These are phyloP conservation scores for Botryotinia convoluta DNA, from an alignment of 2,329 filamentous ascomycete genomes.

Conservation along the genomic window DNA sequence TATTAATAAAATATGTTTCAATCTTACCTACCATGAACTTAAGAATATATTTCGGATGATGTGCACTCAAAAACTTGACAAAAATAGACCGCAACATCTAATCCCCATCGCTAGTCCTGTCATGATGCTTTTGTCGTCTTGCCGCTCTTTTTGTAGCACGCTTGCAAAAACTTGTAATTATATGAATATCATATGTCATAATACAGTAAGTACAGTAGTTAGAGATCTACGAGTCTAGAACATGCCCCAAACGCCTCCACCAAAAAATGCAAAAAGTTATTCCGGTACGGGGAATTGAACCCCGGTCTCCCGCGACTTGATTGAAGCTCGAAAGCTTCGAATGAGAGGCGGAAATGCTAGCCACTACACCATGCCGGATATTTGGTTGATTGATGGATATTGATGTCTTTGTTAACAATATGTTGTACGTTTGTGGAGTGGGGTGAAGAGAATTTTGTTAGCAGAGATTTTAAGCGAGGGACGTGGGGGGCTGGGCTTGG, in stretches of 20 bases:
- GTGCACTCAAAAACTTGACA: not conserved
- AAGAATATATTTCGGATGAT: not conserved
- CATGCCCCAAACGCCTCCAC: not conserved
- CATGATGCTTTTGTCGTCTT: not conserved
- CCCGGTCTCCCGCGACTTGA: conserved; percentile 2
- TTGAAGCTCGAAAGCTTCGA: not conserved
- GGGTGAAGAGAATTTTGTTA: not conserved
- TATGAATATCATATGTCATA: not conserved
- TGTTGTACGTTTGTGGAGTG: rapidly evolving
- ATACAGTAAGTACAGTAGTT: not conserved
- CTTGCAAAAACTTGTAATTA: not conserved
- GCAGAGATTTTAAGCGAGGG: not conserved
- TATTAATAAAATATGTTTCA: no score
- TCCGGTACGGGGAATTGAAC: conserved; percentile 9
- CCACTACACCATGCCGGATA: conserved; percentile 6
- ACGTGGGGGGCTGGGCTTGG: not conserved
- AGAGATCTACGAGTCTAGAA: not conserved
- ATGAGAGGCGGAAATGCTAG: conserved; percentile 10
- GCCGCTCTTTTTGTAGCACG: not conserved
- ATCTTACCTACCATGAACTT: no score
- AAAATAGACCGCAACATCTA: not conserved
- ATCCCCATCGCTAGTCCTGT: not conserved
- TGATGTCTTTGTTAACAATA: rapidly evolving
- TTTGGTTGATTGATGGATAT: not conserved
- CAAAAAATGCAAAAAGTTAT: not conserved